Base-by-base conservation (phyloP, 2,329 filamentous ascomycete genomes). In the Boeremia exigua region DNA sequence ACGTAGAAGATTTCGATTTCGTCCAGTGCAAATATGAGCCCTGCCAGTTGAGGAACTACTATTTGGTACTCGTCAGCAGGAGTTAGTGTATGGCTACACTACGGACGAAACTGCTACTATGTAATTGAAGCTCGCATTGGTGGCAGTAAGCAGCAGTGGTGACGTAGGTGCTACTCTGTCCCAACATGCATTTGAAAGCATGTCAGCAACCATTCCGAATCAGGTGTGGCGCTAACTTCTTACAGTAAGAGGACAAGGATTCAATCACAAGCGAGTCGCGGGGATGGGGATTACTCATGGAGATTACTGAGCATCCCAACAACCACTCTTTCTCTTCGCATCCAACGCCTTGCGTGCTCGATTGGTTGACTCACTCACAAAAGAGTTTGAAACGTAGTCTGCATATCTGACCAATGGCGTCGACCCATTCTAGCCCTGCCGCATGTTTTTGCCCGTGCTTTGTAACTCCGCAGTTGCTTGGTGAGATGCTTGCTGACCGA, bases 401-500 rank as follows among this genome's bases (percentile, higher is more conserved):
- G 7, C 10, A n/a, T 6, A 3, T 29, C 4, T 25, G 12, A n/a
- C 36, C 32, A 47, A 47, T 47, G 11, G 25, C 7, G 29, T n/a
- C 10, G 10, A 7, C 15, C 7, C 4, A 23, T 36, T 40, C 40
- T 29, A 53, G 43, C 42, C 15, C 8, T 27, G 10, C 12, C 7
- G 27, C 8, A 9, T 6, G n/a, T 12, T 2, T 32, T 29, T 39
- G 40, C 42, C 23, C 9, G 33, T 47, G 43, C 50, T 53, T 53
- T 45, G 52, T 55, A 55, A 55, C 33, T 40, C 52, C 34, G 40
- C 14, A 12, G 14, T 6, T 42, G 53, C 53, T 55, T 55, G 28
- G 53, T 50, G 46, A 55, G 40, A 50, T 48, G 34, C 28, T 17
- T 49, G 46, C 53, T 55, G 34, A 55, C 46, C 17, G 46, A 50